Base-by-base conservation (phyloP, 1,284 basidiomycete species). In the Somion occarium region DNA sequence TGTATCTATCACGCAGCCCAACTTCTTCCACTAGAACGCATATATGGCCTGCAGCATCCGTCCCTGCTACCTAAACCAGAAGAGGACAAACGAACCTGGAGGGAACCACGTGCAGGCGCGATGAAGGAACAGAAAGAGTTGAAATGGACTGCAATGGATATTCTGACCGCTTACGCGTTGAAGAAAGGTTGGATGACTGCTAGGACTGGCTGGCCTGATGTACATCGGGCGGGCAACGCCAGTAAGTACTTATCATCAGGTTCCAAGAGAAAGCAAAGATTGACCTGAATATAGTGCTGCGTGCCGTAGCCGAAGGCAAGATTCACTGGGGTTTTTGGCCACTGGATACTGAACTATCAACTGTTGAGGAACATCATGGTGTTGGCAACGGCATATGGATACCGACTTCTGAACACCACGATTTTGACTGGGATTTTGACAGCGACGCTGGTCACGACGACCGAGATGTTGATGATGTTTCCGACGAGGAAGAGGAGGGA, bases 281-380 rank as follows among this genome's bases (percentile, higher is more conserved):
- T 30, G 12, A 44, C n/a, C 22, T 45, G 19, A 39, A 20, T 15
- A 26, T 59, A 91, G 91, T 95, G 56, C 75, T 96, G 56, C 81
- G 91, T 44, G 72, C 79, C 5, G 71, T 93, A 20, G 87, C 91
- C 0, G 90, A 95, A 66, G 88, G 89, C 15, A 75, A 75, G 57
- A 75, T 94, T 48, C 74, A 75, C 38, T 96, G 93, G 93, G 87
- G 82, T 19, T 95, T 94, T 68, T 88, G 85, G 82, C 89, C 91
- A 3, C 84, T 82, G 15, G 76, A 64, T 5, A 74, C 70, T 1
- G 66, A 73, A 24, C 51, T 61, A 5, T 57, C 57, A 5, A 55
- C 54, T 26, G 60, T 72, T 30, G 51, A 55, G 18, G 56, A 46
- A 42, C 53, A 61, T 38, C 53, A 61, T 34, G 44, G 55, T 41